A percentile compares a stretch with the other conserved stretches of the same genome.
Conservation (phyloP, 2,329 filamentous ascomycete genomes). For the Aspergillus floridensis region DNA sequence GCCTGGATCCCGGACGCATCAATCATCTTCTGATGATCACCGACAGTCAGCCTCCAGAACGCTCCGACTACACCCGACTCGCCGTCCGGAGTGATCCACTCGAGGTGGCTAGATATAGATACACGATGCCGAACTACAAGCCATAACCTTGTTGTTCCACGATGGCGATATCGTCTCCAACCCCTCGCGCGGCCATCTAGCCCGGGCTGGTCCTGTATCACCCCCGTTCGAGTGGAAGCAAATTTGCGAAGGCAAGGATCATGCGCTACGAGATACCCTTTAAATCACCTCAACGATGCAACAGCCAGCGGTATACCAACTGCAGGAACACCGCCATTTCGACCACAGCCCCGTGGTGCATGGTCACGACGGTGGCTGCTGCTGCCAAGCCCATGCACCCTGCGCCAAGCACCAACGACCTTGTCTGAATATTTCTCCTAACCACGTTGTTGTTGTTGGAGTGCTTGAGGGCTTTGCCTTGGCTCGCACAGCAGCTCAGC, state of each 20-base stretch:
- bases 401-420: constrained; percentile 21
- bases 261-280: constrained; percentile 10
- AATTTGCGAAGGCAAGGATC: neutral
- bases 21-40: constrained; percentile 12
- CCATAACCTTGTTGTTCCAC: neutral
- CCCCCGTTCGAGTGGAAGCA: neutral
- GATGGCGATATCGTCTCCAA: neutral
- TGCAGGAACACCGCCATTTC: constrained; percentile 26
- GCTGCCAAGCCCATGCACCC: constrained; percentile 17
- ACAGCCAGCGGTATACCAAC: constrained; percentile 7
- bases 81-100: constrained; percentile 6
- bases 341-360: constrained; percentile 7
- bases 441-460: constrained; percentile 24
- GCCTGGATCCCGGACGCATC: constrained; percentile 14
- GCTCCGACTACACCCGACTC: constrained; percentile 16
- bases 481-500: constrained; percentile 6
- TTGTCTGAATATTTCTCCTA: constrained; percentile 17
- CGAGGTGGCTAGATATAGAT: constrained; percentile 13
- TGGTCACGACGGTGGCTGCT: constrained; percentile 11
- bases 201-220: neutral
- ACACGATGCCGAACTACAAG: constrained; percentile 2
- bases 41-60: constrained; percentile 9
- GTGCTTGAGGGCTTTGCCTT: constrained; percentile 11
- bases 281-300: neutral
- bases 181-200: neutral